A percentile compares a stretch with the other conserved stretches of the same genome.
These are phyloP conservation scores for Pontederia crassipes DNA, from an alignment of 176 grass and related monocot genomes.

Conservation along the genomic window DNA sequence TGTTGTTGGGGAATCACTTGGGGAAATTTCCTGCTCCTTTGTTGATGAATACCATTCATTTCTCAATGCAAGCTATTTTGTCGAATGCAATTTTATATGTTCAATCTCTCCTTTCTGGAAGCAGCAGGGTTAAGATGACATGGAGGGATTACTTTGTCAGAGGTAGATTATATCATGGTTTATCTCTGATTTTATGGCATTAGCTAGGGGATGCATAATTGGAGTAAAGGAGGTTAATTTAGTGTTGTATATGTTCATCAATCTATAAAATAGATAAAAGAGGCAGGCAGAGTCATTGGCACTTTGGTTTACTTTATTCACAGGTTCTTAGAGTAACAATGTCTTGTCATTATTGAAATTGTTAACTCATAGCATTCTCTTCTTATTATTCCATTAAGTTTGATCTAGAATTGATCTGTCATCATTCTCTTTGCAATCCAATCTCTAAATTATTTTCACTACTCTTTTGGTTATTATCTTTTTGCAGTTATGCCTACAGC, in stretches of 20 bases:
- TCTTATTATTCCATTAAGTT: neutral
- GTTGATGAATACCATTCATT: constrained; percentile 97
- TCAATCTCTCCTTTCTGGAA: constrained; percentile 38
- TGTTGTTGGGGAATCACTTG: constrained; percentile 71
- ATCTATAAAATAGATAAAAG: no score
- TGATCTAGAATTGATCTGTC: constrained; percentile 2
- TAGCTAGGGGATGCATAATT: neutral
- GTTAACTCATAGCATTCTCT: no score
- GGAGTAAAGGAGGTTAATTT: no score
- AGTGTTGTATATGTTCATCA: no score
- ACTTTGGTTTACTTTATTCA: no score
- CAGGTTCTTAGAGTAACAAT: no score
- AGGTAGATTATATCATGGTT: constrained; percentile 25
- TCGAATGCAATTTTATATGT: constrained; percentile 62
- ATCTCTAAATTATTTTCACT: constrained; percentile 18
- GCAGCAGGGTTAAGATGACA: constrained; percentile 38
- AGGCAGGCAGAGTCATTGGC: no score
- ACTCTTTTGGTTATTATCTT: constrained; percentile 1
- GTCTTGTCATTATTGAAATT: no score
- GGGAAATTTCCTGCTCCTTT: constrained; percentile 89
- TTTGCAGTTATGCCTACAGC: constrained; percentile 90
- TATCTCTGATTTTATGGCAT: neutral
- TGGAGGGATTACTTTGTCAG: constrained; percentile 76
- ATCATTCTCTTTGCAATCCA: neutral
- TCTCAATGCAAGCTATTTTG: constrained; percentile 85